Conservation (phyloP, 129 eudicot species). For the Arctium minus region DNA sequence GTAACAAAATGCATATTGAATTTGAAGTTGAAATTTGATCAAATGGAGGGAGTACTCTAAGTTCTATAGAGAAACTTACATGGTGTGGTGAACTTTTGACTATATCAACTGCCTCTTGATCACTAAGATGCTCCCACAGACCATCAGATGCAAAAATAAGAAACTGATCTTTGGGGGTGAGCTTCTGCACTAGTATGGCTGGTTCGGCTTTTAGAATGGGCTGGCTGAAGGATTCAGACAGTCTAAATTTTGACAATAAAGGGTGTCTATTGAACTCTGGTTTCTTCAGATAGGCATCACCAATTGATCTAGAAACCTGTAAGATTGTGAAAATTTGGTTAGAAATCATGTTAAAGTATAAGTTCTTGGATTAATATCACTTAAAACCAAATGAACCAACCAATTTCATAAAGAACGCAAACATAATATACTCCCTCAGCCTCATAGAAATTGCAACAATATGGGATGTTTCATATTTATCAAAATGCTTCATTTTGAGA, state of each 20-base stretch:
- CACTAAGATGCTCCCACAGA: constrained; percentile 77
- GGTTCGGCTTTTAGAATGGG: constrained; percentile 69
- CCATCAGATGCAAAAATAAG: constrained; percentile 85
- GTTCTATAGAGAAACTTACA: constrained; percentile 33
- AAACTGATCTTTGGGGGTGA: constrained; percentile 59
- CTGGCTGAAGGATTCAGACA: constrained; percentile 39
- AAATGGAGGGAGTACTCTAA: background rate
- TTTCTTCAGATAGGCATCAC: constrained; percentile 75
- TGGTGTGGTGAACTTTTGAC: constrained; percentile 47
- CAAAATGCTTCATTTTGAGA: background rate
- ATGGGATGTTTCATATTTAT: background rate
- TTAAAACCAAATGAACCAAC: constrained; percentile 8
- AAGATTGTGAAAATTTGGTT: constrained; percentile 4
- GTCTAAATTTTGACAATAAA: constrained; percentile 49
- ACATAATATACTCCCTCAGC: background rate
- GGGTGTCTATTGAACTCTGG: constrained; percentile 58
- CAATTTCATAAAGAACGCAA: background rate
- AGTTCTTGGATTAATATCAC: background rate
- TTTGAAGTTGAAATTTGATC: background rate
- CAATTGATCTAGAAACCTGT: constrained; percentile 79
- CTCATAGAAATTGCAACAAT: background rate
- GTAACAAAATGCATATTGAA: background rate
- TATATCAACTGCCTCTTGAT: constrained; percentile 71
- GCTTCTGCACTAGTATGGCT: constrained; percentile 41
- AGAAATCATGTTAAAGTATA: background rate